A percentile compares a stretch with the other conserved stretches of the same genome.
phyloP scores from a whole-genome alignment of 2,329 filamentous ascomycete genomes.

The Xylaria sp. region DNA sequence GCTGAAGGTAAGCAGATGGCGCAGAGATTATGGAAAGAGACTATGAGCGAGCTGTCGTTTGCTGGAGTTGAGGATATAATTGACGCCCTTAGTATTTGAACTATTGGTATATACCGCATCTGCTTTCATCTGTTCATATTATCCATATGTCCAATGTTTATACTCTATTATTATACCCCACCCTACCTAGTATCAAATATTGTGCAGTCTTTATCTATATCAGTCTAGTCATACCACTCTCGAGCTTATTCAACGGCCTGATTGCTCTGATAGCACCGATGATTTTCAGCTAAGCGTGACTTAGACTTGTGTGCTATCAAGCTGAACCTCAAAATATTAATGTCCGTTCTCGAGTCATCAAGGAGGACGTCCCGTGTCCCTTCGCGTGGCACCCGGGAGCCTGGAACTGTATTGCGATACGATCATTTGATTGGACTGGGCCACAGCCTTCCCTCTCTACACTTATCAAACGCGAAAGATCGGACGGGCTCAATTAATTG shows the following conservation, averaged over 20 bases:
- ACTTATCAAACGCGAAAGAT: not conserved
- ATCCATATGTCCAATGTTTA: not conserved
- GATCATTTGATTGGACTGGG: not conserved
- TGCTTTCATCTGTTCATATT: not conserved
- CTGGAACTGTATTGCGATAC: not conserved
- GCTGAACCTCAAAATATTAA: not conserved
- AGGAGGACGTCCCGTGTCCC: too few species aligned
- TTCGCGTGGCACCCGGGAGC: not conserved
- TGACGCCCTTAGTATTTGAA: conserved; percentile 1
- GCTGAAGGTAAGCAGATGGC: conserved; percentile 30
- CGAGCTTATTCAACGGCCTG: not conserved
- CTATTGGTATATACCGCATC: too few species aligned
- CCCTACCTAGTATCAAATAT: not conserved
- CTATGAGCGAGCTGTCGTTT: conserved; percentile 34
- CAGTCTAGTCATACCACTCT: not conserved
- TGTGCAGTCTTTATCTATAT: not conserved
- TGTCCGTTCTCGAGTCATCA: not conserved
- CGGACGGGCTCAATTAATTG: not conserved
- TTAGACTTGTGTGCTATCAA: not conserved
- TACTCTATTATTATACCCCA: not conserved
- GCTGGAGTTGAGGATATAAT: conserved; percentile 26
- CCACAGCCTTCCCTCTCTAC: not conserved
- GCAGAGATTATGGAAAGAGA: conserved; percentile 34
- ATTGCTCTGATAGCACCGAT: not conserved
- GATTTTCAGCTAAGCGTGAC: not conserved